A percentile compares a stretch with the other conserved stretches of the same genome.
phyloP scores from a whole-genome alignment of 1,284 basidiomycete species.

The Pseudozyma thailandica region DNA sequence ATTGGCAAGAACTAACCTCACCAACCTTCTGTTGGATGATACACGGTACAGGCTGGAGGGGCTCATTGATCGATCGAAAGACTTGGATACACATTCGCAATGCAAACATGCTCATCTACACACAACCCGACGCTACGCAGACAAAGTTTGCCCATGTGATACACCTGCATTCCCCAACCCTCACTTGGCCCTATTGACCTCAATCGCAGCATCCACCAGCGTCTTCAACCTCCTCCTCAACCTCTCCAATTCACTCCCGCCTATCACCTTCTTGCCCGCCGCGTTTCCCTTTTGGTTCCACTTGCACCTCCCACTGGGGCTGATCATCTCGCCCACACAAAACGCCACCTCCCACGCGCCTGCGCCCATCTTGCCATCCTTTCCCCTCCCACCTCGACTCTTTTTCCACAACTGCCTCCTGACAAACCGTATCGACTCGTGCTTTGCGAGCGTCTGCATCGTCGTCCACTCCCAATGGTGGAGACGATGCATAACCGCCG shows the following conservation, averaged over 20 bases:
- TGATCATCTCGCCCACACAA: slow-evolving; percentile 28
- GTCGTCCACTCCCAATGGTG: slow-evolving; percentile 53
- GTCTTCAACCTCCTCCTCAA: slow-evolving; percentile 27
- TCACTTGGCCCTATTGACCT: slow-evolving; percentile 27
- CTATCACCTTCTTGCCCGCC: neutral
- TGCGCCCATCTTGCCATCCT: slow-evolving; percentile 23
- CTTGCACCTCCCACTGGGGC: slow-evolving; percentile 6
- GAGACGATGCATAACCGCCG: slow-evolving; percentile 33
- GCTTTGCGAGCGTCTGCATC: slow-evolving; percentile 39
- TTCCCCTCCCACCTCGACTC: slow-evolving; percentile 12
- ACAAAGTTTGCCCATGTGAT: neutral
- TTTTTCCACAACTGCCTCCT: slow-evolving; percentile 25
- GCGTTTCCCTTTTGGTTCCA: slow-evolving; percentile 4
- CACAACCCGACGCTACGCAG: neutral
- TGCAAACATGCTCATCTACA: neutral
- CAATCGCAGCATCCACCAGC: slow-evolving; percentile 22
- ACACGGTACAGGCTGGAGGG: slow-evolving; percentile 17
- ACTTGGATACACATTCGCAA: neutral
- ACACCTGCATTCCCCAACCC: neutral
- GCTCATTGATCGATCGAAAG: slow-evolving; percentile 10
- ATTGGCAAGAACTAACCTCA: too few species aligned
- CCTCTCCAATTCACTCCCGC: slow-evolving; percentile 19
- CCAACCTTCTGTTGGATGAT: too few species aligned
- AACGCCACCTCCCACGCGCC: slow-evolving; percentile 35
- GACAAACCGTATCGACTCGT: slow-evolving; percentile 25